Conservation (phyloP, 1,139 yeast genomes). For the Yamadazyma sp. region DNA sequence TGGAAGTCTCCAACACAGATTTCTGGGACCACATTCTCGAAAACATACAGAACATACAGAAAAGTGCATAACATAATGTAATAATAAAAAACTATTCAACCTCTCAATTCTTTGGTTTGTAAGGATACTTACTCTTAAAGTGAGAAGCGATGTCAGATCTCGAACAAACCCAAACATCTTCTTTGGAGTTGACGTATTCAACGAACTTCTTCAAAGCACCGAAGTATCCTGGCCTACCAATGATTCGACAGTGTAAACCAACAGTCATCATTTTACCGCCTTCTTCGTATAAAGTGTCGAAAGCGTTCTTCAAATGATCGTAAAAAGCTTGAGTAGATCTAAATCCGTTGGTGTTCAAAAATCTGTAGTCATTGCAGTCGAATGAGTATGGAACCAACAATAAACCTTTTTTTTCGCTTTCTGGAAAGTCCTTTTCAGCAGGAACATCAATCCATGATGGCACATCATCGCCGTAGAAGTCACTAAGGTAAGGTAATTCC, state of each 20-base stretch:
- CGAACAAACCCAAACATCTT: slow-evolving; percentile 37
- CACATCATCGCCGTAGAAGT: slow-evolving; percentile 20
- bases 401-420: slow-evolving; percentile 17
- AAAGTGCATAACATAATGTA: slow-evolving; percentile 2
- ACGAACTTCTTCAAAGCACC: slow-evolving; percentile 33
- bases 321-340: slow-evolving; percentile 17
- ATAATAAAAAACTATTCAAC: too few species aligned
- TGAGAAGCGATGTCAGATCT: slow-evolving; percentile 34
- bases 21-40: slow-evolving; percentile 16
- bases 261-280: slow-evolving; percentile 38
- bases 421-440: slow-evolving; percentile 18
- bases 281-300: slow-evolving; percentile 35
- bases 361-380: slow-evolving; percentile 18
- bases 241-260: slow-evolving; percentile 35
- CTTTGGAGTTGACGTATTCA: slow-evolving; percentile 28
- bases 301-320: slow-evolving; percentile 26
- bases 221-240: slow-evolving; percentile 36
- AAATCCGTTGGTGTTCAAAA: slow-evolving; percentile 17
- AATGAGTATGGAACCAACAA: slow-evolving; percentile 18
- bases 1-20: slow-evolving; percentile 7
- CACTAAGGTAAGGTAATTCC: slow-evolving; percentile 19
- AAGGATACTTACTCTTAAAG: slow-evolving; percentile 23
- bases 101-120: slow-evolving; percentile 10
- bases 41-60: slow-evolving; percentile 6
- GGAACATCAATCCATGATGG: slow-evolving; percentile 20